Percentiles rank a stretch among this genome's conserved stretches.
These are phyloP conservation scores for Schizosaccharomyces lindneri DNA, from an alignment of 805 yeast species.

Conservation along the genomic window DNA sequence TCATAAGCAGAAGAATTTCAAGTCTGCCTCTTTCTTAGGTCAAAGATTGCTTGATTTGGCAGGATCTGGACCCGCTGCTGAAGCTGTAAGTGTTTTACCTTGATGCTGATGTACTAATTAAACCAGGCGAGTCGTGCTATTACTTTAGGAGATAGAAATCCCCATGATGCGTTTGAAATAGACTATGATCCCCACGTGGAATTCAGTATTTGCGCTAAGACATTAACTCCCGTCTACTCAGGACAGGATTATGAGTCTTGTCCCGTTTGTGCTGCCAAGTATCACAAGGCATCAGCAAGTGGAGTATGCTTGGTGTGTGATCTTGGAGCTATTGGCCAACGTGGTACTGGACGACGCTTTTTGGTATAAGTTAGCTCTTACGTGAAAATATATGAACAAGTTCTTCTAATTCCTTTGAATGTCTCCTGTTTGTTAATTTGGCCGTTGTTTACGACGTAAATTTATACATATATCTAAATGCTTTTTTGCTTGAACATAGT, in stretches of 20 bases:
- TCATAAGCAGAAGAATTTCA: conserved; percentile 66
- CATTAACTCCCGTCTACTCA: conserved; percentile 69
- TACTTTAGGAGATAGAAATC: conserved; percentile 50
- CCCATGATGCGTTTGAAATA: conserved; percentile 68
- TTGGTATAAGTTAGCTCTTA: background rate
- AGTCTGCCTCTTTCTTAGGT: conserved; percentile 77
- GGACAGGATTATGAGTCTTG: conserved; percentile 48
- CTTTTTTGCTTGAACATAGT: no score
- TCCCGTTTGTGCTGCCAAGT: conserved; percentile 74
- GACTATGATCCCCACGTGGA: conserved; percentile 84
- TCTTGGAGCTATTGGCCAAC: conserved; percentile 65
- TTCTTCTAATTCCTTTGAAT: background rate
- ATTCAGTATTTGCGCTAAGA: conserved; percentile 68
- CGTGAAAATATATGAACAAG: background rate
- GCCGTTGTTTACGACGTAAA: no score
- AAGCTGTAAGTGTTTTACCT: conserved; percentile 11
- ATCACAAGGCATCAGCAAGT: conserved; percentile 56
- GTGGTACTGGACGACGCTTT: conserved; percentile 42
- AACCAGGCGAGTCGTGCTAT: conserved; percentile 57
- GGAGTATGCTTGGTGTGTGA: conserved; percentile 49
- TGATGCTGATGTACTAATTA: background rate
- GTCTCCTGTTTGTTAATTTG: background rate
- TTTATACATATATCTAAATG: no score
- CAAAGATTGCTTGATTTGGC: conserved; percentile 49
- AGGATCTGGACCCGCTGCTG: conserved; percentile 49